phyloP scores from a whole-genome alignment of 305 asterid genomes.

The Ajuga reptans region DNA sequence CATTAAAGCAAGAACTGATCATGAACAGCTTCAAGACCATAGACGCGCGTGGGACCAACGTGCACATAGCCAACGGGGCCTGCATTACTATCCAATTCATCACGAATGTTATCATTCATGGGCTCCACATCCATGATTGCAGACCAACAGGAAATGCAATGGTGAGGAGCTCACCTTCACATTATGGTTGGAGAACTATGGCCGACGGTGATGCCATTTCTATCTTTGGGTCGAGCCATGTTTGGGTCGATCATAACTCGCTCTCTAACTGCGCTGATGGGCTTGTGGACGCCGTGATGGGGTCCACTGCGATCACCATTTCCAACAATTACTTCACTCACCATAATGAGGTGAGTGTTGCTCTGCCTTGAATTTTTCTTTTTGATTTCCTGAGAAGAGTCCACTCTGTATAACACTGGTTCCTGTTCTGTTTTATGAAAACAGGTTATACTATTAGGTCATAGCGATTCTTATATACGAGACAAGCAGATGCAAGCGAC shows the following conservation, averaged over 20 bases:
- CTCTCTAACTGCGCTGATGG: conserved; percentile 93
- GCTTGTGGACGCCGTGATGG: conserved; percentile 93
- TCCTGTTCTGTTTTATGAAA: neutral
- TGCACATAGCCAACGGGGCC: conserved; percentile 83
- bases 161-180: conserved; percentile 88
- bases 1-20: conserved; percentile 75
- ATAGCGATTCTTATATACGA: conserved; percentile 70
- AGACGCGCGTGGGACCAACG: conserved; percentile 88
- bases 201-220: conserved; percentile 94
- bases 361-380: neutral
- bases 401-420: neutral
- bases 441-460: conserved; percentile 93
- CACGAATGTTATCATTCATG: conserved; percentile 80
- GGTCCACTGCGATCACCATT: conserved; percentile 87
- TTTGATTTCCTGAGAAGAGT: neutral
- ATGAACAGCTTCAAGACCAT: conserved; percentile 98
- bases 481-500: conserved; percentile 92
- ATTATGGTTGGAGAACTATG: conserved; percentile 94
- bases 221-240: conserved; percentile 78
- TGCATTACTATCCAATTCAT: conserved; percentile 77
- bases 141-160: conserved; percentile 89
- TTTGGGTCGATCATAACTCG: conserved; percentile 92
- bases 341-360: conserved; percentile 70
- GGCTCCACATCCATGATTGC: conserved; percentile 72
- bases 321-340: conserved; percentile 89